Percentiles rank a stretch among this genome's conserved stretches.
Conservation (phyloP, 192 early-diverging fungal genomes). For the Coemansia sp. region DNA sequence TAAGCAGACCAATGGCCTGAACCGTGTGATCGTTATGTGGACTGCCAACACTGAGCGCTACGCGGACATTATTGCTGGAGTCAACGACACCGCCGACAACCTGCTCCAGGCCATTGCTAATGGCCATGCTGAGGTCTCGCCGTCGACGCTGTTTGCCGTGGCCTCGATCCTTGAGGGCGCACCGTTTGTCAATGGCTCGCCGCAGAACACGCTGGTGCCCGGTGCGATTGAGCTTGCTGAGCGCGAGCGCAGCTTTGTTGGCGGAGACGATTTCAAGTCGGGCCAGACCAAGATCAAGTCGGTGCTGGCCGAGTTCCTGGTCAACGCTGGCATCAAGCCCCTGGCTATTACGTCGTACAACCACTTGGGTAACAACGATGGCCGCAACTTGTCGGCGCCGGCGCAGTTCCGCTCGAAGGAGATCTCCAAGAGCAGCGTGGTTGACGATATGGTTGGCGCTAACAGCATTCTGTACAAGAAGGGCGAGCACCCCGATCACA, state of each 20-base stretch:
- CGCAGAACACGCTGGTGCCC: slow-evolving; percentile 99
- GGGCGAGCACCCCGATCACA: slow-evolving; percentile 73
- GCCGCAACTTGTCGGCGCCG: slow-evolving; percentile 94
- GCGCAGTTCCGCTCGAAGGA: slow-evolving; percentile 99
- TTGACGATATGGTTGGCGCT: slow-evolving; percentile 98
- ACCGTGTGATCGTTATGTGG: slow-evolving; percentile 96
- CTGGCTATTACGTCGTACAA: slow-evolving; percentile 95
- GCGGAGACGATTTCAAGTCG: slow-evolving; percentile 99
- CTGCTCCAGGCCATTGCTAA: slow-evolving; percentile 75
- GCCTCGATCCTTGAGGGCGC: slow-evolving; percentile 93
- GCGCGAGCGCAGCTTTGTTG: slow-evolving; percentile 85
- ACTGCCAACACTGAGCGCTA: slow-evolving; percentile 98
- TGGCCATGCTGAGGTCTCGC: slow-evolving; percentile 89
- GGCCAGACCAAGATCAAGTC: slow-evolving; percentile 99
- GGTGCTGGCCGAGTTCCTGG: slow-evolving; percentile 96
- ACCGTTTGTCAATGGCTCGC: slow-evolving; percentile 98
- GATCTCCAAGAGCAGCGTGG: slow-evolving; percentile 98
- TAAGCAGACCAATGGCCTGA: slow-evolving; percentile 82
- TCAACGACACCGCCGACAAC: slow-evolving; percentile 97
- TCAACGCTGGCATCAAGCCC: slow-evolving; percentile 98
- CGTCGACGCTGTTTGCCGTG: slow-evolving; percentile 94
- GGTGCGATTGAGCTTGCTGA: slow-evolving; percentile 89
- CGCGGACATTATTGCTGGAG: slow-evolving; percentile 71
- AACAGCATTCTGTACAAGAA: slow-evolving; percentile 90
- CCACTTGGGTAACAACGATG: slow-evolving; percentile 99